Percentiles rank a stretch among this genome's conserved stretches.
These are phyloP conservation scores for Colletotrichum caudatum DNA, from an alignment of 2,329 filamentous ascomycete species.

Conservation along the genomic window DNA sequence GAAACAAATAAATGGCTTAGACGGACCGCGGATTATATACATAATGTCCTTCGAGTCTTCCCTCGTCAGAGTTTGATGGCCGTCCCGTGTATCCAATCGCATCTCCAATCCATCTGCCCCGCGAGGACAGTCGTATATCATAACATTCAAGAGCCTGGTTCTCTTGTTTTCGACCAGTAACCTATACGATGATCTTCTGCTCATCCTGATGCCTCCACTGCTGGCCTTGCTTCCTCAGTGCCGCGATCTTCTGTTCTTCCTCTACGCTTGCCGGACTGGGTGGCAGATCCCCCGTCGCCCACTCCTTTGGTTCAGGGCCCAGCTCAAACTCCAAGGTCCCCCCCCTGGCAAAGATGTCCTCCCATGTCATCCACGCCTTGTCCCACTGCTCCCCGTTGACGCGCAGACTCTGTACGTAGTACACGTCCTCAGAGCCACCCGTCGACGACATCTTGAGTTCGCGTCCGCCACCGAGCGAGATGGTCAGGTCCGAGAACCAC, in stretches of 20 bases:
- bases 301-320: slow-evolving; percentile 63
- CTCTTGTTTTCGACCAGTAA: background rate
- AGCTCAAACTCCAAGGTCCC: slow-evolving; percentile 74
- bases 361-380: slow-evolving; percentile 74
- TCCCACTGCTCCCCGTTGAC: slow-evolving; percentile 74
- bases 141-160: background rate
- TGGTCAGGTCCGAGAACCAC: slow-evolving; percentile 70
- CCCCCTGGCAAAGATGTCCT: slow-evolving; percentile 73
- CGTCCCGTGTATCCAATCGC: background rate
- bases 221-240: background rate
- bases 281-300: slow-evolving; percentile 70
- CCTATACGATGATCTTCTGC: slow-evolving; percentile 5
- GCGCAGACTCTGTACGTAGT: slow-evolving; percentile 74
- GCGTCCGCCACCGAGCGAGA: slow-evolving; percentile 68
- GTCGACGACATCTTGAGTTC: slow-evolving; percentile 65
- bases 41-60: background rate
- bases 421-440: slow-evolving; percentile 61
- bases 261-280: slow-evolving; percentile 66
- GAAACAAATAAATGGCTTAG: background rate
- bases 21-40: background rate
- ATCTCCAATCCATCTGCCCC: background rate
- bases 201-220: background rate
- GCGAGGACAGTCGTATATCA: background rate
- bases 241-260: slow-evolving; percentile 11
- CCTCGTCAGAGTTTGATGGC: background rate